Conservation (phyloP, 345 rosid genomes). For the Hirschfeldia incana region DNA sequence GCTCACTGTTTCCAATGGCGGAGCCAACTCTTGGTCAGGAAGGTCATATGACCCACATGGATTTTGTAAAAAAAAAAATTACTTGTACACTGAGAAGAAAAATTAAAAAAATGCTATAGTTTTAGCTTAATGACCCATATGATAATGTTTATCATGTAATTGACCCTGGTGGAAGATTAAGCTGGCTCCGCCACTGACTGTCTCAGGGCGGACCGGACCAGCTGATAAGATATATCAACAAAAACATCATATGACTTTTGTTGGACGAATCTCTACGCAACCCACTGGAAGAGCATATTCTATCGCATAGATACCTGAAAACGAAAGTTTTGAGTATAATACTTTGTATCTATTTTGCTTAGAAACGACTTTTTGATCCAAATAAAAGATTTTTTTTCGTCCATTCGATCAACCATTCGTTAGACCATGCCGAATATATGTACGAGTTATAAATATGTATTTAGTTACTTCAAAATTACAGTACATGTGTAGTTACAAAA, state of each 20-base stretch:
- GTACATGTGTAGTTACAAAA: not conserved
- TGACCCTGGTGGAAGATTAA: too few relatives aligned
- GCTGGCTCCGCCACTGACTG: too few relatives aligned
- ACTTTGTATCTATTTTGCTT: constrained; percentile 23
- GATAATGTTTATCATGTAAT: too few relatives aligned
- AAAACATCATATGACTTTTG: not conserved
- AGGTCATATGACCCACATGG: too few relatives aligned
- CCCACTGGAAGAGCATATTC: constrained; percentile 19
- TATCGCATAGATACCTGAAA: constrained; percentile 31
- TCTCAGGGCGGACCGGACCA: too few relatives aligned
- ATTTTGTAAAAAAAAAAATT: too few relatives aligned
- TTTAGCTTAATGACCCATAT: too few relatives aligned
- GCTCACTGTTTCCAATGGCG: too few relatives aligned
- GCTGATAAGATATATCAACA: too few relatives aligned
- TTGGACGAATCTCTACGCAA: constrained; percentile 32
- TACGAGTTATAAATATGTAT: not conserved
- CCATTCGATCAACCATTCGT: constrained; percentile 15
- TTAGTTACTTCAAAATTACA: not conserved
- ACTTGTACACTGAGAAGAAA: too few relatives aligned
- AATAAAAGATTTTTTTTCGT: not conserved
- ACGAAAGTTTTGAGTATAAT: constrained; percentile 11
- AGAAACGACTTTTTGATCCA: constrained; percentile 25
- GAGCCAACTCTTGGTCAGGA: too few relatives aligned
- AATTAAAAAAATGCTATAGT: too few relatives aligned
- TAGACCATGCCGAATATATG: constrained; percentile 15